A percentile compares a stretch with the other conserved stretches of the same genome.
These are phyloP conservation scores for Phialophora chinensis DNA, from an alignment of 2,329 filamentous ascomycete species.

Conservation along the genomic window DNA sequence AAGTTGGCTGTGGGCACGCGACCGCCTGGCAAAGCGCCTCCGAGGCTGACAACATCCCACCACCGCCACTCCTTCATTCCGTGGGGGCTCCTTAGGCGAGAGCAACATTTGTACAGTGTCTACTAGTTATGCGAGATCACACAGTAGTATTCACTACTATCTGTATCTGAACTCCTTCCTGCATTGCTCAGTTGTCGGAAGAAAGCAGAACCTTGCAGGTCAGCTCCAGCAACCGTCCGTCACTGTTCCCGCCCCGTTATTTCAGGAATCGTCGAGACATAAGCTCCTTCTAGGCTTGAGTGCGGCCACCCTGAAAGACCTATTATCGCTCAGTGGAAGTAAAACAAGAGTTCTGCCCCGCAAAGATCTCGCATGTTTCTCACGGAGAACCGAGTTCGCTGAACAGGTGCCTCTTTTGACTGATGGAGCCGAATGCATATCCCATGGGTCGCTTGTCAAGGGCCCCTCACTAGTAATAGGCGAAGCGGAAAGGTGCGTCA, in stretches of 20 bases:
- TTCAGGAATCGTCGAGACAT: background rate
- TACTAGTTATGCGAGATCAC: no score
- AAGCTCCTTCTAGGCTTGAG: background rate
- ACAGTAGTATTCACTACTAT: no score
- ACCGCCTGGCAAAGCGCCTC: background rate
- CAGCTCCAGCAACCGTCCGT: background rate
- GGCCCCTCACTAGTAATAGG: conserved; percentile 5
- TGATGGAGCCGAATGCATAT: conserved; percentile 5
- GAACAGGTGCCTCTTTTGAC: background rate
- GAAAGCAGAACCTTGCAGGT: background rate
- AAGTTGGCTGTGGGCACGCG: background rate
- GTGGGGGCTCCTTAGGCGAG: background rate
- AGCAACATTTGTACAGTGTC: background rate
- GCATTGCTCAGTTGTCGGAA: background rate
- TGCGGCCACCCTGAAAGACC: background rate
- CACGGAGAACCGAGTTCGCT: background rate
- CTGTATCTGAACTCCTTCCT: background rate
- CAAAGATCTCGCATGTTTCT: background rate
- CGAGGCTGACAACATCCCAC: background rate
- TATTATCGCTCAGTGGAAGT: background rate
- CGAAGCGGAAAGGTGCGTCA: conserved; percentile 17
- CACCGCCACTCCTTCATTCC: background rate
- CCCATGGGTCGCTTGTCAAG: background rate
- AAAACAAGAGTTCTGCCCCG: background rate
- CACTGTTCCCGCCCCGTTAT: background rate